phyloP scores from a whole-genome alignment of 169 alveolate species.

The Plasmodium blacklocki region DNA sequence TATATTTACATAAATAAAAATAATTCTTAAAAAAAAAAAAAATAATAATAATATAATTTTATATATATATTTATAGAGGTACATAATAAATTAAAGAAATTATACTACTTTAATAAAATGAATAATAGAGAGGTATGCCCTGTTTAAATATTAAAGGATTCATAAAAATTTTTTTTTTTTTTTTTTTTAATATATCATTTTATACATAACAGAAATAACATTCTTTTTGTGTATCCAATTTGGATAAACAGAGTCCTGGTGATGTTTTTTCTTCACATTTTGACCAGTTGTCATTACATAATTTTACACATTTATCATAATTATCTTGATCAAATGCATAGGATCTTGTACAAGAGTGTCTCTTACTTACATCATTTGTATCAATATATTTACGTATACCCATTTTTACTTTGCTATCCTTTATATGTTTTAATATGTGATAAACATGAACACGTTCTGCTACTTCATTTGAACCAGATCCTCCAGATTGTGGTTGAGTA shows the following conservation, averaged over 20 bases:
- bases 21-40: too few relatives aligned
- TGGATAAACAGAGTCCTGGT: conserved; percentile 9
- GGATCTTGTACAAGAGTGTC: neutral
- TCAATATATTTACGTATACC: neutral
- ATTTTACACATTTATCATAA: neutral
- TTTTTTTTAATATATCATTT: neutral
- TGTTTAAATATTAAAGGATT: too few relatives aligned
- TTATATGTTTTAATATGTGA: conserved; percentile 2
- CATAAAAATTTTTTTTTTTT: neutral
- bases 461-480: neutral
- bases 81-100: too few relatives aligned
- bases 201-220: conserved; percentile 15
- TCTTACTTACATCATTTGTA: neutral
- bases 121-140: too few relatives aligned
- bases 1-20: too few relatives aligned
- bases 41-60: too few relatives aligned
- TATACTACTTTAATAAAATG: too few relatives aligned
- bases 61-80: too few relatives aligned
- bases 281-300: neutral
- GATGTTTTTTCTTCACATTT: neutral
- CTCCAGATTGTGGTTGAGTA: neutral
- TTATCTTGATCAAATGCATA: neutral
- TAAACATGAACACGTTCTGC: neutral
- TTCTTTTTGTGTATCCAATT: neutral
- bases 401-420: neutral